These are phyloP conservation scores for Xylaria cubensis DNA, from an alignment of 495 filamentous ascomycete species.

Conservation along the genomic window DNA sequence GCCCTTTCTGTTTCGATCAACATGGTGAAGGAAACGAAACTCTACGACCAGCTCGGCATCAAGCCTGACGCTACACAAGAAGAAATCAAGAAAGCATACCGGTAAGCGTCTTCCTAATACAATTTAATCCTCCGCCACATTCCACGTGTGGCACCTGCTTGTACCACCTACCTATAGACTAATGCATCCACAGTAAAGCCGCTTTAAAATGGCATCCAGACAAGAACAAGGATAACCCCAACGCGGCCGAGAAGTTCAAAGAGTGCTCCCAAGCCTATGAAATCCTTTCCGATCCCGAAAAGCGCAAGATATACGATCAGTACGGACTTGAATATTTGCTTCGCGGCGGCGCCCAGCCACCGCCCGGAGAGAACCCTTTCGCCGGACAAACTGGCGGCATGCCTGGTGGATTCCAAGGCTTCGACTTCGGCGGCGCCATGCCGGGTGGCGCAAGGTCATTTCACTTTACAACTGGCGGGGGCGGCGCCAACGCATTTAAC, in stretches of 20 bases:
- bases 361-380: constrained; percentile 62
- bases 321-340: constrained; percentile 92
- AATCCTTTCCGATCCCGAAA: constrained; percentile 95
- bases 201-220: constrained; percentile 95
- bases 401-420: constrained; percentile 57
- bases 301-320: constrained; percentile 94
- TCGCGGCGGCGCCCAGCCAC: constrained; percentile 77
- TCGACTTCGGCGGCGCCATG: constrained; percentile 55
- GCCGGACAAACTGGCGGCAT: constrained; percentile 49
- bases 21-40: constrained; percentile 88
- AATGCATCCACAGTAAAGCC: constrained; percentile 65
- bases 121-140: not conserved
- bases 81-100: constrained; percentile 97
- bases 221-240: constrained; percentile 92
- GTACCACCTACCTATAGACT: constrained; percentile 18
- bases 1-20: constrained; percentile 34
- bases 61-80: constrained; percentile 83
- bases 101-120: constrained; percentile 57
- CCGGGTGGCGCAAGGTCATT: constrained; percentile 62
- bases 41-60: constrained; percentile 80
- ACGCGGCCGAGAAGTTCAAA: constrained; percentile 88
- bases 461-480: constrained; percentile 71
- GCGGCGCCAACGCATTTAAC: constrained; percentile 64
- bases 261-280: constrained; percentile 97
- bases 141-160: not conserved